A percentile compares a stretch with the other conserved stretches of the same genome.
Evolutionary conservation across 2,329 filamentous ascomycete species (phyloP).

Genomic region (Talaromyces sp.): DNA sequence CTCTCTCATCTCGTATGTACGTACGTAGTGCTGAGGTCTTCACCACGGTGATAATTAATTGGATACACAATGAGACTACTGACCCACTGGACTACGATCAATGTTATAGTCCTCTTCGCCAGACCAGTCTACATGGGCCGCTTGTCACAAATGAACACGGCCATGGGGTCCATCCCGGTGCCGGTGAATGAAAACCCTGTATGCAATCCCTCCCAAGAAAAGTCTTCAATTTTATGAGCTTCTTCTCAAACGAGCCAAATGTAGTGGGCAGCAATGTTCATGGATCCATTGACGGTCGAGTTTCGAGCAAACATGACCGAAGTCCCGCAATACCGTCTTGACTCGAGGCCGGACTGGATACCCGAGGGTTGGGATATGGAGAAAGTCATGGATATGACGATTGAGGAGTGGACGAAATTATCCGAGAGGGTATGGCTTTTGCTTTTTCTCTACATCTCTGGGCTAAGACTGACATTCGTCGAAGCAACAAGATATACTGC

Average conservation of each 20-base stretch:
- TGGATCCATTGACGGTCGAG: conserved; percentile 11
- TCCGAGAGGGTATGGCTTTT: not conserved
- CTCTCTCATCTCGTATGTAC: not conserved
- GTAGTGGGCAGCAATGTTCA: conserved; percentile 5
- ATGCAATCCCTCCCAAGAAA: not conserved
- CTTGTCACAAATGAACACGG: conserved; percentile 4
- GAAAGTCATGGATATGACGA: conserved; percentile 11
- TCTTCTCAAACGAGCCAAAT: not conserved
- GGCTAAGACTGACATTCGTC: not conserved
- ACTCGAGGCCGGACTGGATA: conserved; percentile 5
- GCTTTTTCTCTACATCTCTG: not conserved
- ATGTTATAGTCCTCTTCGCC: not conserved
- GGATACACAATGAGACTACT: not conserved
- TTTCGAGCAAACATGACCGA: conserved; percentile 16
- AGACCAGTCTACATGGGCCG: conserved; percentile 11
- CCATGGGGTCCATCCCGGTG: conserved; percentile 8
- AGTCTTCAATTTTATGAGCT: not conserved
- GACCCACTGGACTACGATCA: not conserved
- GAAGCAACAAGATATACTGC: conserved; percentile 12
- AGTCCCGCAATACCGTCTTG: conserved; percentile 11
- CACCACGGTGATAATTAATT: not conserved
- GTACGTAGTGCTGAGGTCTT: too few species aligned
- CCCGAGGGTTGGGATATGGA: conserved; percentile 9
- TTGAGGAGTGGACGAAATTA: conserved; percentile 4
- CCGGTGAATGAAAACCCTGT: conserved; percentile 2